phyloP scores from a whole-genome alignment of 2,329 filamentous ascomycete genomes.

The Exophiala aquamarina region DNA sequence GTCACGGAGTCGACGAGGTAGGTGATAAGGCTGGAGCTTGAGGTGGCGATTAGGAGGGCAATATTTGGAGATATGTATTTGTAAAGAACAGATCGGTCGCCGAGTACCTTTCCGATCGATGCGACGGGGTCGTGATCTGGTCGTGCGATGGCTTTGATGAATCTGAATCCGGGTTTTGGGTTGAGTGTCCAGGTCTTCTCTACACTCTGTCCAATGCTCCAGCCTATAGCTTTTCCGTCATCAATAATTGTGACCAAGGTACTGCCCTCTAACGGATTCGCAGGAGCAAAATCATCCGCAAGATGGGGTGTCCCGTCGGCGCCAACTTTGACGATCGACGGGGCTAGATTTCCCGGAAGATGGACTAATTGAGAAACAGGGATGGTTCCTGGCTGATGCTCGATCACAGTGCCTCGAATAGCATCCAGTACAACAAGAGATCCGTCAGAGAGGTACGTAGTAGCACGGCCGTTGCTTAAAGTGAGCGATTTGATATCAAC shows the following conservation, averaged over 20 bases:
- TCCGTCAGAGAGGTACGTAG: constrained; percentile 60
- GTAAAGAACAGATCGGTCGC: constrained; percentile 90
- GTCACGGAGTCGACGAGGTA: constrained; percentile 86
- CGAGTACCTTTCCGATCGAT: constrained; percentile 90
- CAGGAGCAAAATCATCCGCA: constrained; percentile 30
- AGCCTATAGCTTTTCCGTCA: constrained; percentile 43
- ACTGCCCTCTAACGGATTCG: constrained; percentile 32
- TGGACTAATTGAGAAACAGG: constrained; percentile 19
- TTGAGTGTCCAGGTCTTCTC: constrained; percentile 70
- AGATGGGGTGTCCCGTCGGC: constrained; percentile 35
- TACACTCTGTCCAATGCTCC: constrained; percentile 39
- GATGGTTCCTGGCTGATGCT: constrained; percentile 23
- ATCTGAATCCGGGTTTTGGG: constrained; percentile 63
- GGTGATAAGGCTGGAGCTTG: constrained; percentile 65
- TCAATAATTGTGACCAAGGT: constrained; percentile 43
- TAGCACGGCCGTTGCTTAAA: constrained; percentile 60
- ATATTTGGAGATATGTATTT: constrained; percentile 94
- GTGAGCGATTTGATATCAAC: constrained; percentile 67
- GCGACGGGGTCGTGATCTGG: constrained; percentile 82
- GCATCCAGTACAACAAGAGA: constrained; percentile 57
- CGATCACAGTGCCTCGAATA: constrained; percentile 43
- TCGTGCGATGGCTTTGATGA: constrained; percentile 67
- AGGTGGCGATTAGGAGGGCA: constrained; percentile 69
- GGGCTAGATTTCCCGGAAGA: constrained; percentile 22
- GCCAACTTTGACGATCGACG: constrained; percentile 34